Evolutionary conservation across 2,329 filamentous ascomycete species (phyloP).

Genomic region (Pyricularia pennisetigena): DNA sequence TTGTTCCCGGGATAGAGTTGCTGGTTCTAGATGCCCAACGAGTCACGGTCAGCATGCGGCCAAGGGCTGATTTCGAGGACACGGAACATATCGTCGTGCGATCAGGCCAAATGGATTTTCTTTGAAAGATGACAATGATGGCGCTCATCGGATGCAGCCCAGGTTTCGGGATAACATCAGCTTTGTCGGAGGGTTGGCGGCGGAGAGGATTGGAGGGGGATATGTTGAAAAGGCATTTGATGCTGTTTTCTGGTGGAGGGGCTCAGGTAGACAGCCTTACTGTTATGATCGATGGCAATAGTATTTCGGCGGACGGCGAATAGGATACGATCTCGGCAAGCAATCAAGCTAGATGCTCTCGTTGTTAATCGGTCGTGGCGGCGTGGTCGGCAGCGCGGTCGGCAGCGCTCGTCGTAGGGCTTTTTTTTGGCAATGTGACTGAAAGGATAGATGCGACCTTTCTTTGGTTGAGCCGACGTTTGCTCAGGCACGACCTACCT

Average conservation of each 20-base stretch:
- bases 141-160: slow-evolving; percentile 1
- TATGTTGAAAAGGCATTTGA: not conserved
- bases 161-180: slow-evolving; percentile 4
- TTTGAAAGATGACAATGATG: not conserved
- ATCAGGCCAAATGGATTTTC: not conserved
- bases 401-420: slow-evolving; percentile 5
- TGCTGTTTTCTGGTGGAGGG: slow-evolving; percentile 6
- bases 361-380: not conserved
- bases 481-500: slow-evolving; percentile 6
- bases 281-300: slow-evolving; percentile 2
- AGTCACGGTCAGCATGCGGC: not conserved
- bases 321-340: not conserved
- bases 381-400: slow-evolving; percentile 5
- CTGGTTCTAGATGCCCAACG: not conserved
- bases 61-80: not conserved
- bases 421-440: slow-evolving; percentile 9
- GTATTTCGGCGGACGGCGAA: not conserved
- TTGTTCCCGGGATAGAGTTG: not conserved
- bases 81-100: not conserved
- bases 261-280: slow-evolving; percentile 1
- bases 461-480: slow-evolving; percentile 8
- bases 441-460: slow-evolving; percentile 1
- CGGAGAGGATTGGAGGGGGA: not conserved
- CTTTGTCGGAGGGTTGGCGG: not conserved
- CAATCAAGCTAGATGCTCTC: slow-evolving; percentile 1